A percentile compares a stretch with the other conserved stretches of the same genome.
These are phyloP conservation scores for Hericium erinaceus DNA, from an alignment of 768 basidiomycete genomes.

Conservation along the genomic window DNA sequence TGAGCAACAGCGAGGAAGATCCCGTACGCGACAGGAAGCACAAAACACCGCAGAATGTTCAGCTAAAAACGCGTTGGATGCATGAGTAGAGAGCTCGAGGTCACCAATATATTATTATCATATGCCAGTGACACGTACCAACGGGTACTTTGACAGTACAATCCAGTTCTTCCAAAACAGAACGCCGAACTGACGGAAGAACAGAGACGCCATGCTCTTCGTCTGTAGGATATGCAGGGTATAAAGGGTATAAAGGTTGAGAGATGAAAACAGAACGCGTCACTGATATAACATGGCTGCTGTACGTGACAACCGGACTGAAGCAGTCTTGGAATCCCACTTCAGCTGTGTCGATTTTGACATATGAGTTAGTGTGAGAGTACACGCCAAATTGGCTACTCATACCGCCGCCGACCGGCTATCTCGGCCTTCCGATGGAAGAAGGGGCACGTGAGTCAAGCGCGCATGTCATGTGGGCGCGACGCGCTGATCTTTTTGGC, in stretches of 20 bases:
- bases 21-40: slow-evolving; percentile 58
- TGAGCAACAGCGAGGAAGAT: slow-evolving; percentile 60
- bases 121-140: slow-evolving; percentile 32
- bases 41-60: slow-evolving; percentile 51
- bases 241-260: slow-evolving; percentile 5
- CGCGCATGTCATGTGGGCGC: too few relatives aligned
- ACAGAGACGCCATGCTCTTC: slow-evolving; percentile 26
- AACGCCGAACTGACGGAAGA: slow-evolving; percentile 52
- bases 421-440: too few relatives aligned
- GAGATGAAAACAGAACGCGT: too few relatives aligned
- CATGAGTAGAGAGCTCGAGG: not conserved
- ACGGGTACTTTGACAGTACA: slow-evolving; percentile 52
- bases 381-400: too few relatives aligned
- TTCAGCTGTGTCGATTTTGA: too few relatives aligned
- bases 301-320: too few relatives aligned
- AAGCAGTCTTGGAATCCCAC: too few relatives aligned
- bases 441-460: too few relatives aligned
- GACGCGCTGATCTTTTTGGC: too few relatives aligned
- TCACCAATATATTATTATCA: not conserved
- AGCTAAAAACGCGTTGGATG: slow-evolving; percentile 27
- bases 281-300: too few relatives aligned
- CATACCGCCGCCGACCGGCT: too few relatives aligned
- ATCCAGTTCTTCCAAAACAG: slow-evolving; percentile 73
- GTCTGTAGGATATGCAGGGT: slow-evolving; percentile 14
- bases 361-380: too few relatives aligned